Conservation (phyloP, 2,329 filamentous ascomycete species). For the Chaetoscypha palmicola region DNA sequence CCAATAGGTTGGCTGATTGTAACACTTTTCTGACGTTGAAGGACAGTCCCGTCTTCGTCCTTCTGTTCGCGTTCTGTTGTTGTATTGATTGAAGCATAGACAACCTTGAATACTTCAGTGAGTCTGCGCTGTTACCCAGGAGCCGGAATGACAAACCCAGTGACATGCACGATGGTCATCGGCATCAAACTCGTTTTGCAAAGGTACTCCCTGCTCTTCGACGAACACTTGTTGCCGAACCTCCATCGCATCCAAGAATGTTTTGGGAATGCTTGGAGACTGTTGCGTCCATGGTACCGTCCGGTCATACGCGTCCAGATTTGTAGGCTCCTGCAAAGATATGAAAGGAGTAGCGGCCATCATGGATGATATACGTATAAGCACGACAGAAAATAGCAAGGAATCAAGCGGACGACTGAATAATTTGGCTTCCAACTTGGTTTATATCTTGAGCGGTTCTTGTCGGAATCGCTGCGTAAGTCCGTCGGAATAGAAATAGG, state of each 20-base stretch:
- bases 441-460: too few species aligned
- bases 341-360: conserved; percentile 29
- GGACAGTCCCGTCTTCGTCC: conserved; percentile 37
- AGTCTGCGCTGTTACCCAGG: too few species aligned
- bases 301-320: conserved; percentile 42
- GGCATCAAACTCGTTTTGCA: conserved; percentile 68
- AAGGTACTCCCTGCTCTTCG: conserved; percentile 48
- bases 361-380: too few species aligned
- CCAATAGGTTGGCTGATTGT: conserved; percentile 32
- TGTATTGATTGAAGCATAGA: conserved; percentile 61
- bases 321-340: conserved; percentile 35
- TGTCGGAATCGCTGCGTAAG: too few species aligned
- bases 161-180: conserved; percentile 78
- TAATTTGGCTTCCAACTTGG: too few species aligned
- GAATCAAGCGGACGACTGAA: too few species aligned
- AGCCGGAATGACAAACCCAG: conserved; percentile 55
- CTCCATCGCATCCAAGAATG: conserved; percentile 58
- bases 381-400: too few species aligned
- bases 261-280: conserved; percentile 39
- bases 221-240: conserved; percentile 57
- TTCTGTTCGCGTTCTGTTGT: conserved; percentile 37
- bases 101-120: conserved; percentile 23
- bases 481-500: too few species aligned
- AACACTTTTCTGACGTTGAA: conserved; percentile 37
- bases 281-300: conserved; percentile 38